Conservation (phyloP, 1,284 basidiomycete genomes). For the Rhizoctonia solani region DNA sequence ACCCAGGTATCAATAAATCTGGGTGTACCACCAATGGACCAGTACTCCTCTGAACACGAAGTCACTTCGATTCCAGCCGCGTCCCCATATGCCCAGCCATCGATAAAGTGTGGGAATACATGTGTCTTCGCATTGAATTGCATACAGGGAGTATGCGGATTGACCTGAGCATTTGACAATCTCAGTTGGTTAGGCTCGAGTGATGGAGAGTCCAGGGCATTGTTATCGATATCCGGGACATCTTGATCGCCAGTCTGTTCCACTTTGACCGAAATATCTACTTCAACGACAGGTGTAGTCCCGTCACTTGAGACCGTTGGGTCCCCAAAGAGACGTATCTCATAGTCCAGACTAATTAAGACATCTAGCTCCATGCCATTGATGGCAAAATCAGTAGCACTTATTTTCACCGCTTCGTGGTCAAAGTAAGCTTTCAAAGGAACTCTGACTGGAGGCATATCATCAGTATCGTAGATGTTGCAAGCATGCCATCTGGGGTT, state of each 20-base stretch:
- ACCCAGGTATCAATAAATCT: background rate
- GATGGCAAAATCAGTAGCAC: no score
- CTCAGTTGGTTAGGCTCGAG: no score
- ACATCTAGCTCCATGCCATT: conserved; percentile 49
- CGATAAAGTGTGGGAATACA: conserved; percentile 64
- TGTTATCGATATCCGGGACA: no score
- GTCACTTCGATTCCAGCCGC: conserved; percentile 64
- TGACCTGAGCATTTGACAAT: conserved; percentile 48
- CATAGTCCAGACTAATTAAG: conserved; percentile 70
- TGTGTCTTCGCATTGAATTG: conserved; percentile 50
- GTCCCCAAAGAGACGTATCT: conserved; percentile 82
- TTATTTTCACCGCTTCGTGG: no score
- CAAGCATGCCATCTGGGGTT: conserved; percentile 69
- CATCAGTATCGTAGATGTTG: conserved; percentile 68
- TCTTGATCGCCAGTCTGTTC: conserved; percentile 49
- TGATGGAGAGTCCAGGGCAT: no score
- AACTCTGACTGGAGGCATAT: conserved; percentile 54
- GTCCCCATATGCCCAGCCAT: conserved; percentile 68
- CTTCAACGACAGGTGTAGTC: conserved; percentile 28
- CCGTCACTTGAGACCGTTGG: conserved; percentile 51
- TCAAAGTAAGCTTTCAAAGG: no score
- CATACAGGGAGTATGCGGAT: conserved; percentile 38
- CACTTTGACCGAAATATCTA: conserved; percentile 49
- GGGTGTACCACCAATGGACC: background rate
- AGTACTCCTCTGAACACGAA: conserved; percentile 38